phyloP scores from a whole-genome alignment of 192 early-diverging fungal genomes.

The Podila minutissima region DNA sequence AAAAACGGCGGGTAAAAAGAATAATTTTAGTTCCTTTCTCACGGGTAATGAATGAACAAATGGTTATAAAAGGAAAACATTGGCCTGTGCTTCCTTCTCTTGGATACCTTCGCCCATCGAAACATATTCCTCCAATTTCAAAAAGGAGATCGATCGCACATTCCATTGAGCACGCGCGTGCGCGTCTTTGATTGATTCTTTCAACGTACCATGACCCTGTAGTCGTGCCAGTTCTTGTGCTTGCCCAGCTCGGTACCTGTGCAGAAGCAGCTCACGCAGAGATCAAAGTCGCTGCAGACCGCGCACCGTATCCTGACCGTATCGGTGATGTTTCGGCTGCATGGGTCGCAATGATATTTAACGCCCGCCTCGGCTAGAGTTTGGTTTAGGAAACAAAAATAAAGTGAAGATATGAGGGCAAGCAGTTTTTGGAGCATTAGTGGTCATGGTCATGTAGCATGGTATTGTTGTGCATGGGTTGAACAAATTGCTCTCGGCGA shows the following conservation, averaged over 20 bases:
- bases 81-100: background rate
- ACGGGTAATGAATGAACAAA: background rate
- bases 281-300: conserved; percentile 88
- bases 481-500: background rate
- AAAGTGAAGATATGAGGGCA: conserved; percentile 40
- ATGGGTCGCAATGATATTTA: conserved; percentile 85
- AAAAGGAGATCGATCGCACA: too few relatives aligned
- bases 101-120: background rate
- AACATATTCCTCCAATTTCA: background rate
- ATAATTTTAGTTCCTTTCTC: too few relatives aligned
- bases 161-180: too few relatives aligned
- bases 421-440: conserved; percentile 1
- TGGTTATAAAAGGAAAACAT: background rate
- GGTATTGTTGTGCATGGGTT: background rate
- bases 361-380: conserved; percentile 45
- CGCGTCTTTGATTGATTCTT: background rate
- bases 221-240: conserved; percentile 88
- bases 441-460: background rate
- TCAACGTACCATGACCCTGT: conserved; percentile 84
- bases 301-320: conserved; percentile 89
- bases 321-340: conserved; percentile 90
- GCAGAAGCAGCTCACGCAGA: conserved; percentile 95
- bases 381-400: background rate
- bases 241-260: conserved; percentile 80
- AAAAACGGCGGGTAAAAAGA: too few relatives aligned